phyloP scores from a whole-genome alignment of 2,329 filamentous ascomycete species.

The Ampelomyces quisqualis region DNA sequence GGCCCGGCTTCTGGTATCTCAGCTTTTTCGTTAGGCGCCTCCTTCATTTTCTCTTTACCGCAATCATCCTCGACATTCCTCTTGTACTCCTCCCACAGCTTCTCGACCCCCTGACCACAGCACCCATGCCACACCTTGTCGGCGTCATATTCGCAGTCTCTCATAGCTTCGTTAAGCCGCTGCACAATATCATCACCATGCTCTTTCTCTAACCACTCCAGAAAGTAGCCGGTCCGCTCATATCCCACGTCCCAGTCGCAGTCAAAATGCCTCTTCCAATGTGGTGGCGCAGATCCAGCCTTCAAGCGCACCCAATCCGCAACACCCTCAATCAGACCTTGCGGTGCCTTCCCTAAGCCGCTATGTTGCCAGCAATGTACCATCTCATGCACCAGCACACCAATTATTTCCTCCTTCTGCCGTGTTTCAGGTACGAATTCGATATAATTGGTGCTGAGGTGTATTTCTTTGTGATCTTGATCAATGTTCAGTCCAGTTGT shows the following conservation, averaged over 20 bases:
- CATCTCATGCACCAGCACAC: conserved; percentile 87
- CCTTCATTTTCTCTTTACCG: background rate
- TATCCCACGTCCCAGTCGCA: conserved; percentile 86
- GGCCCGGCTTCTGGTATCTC: no score
- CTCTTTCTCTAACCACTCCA: conserved; percentile 76
- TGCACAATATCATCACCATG: conserved; percentile 55
- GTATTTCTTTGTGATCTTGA: conserved; percentile 86
- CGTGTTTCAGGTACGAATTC: conserved; percentile 38
- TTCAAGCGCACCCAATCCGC: conserved; percentile 89
- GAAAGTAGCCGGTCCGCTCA: conserved; percentile 86
- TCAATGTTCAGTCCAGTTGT: conserved; percentile 80
- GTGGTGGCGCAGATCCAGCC: conserved; percentile 71
- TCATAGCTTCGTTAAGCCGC: conserved; percentile 66
- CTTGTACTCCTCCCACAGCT: conserved; percentile 75
- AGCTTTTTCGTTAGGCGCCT: background rate
- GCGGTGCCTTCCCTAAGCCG: conserved; percentile 56
- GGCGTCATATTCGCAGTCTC: conserved; percentile 64
- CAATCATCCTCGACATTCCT: conserved; percentile 46
- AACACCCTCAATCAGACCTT: conserved; percentile 84
- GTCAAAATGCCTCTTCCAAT: conserved; percentile 67
- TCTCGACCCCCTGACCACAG: conserved; percentile 64
- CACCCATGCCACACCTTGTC: conserved; percentile 67
- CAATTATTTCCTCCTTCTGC: conserved; percentile 65
- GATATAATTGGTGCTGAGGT: conserved; percentile 80
- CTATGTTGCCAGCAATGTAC: conserved; percentile 94